Conservation (phyloP, 148 eudicot species). For the Rhododendron griersonianum region DNA sequence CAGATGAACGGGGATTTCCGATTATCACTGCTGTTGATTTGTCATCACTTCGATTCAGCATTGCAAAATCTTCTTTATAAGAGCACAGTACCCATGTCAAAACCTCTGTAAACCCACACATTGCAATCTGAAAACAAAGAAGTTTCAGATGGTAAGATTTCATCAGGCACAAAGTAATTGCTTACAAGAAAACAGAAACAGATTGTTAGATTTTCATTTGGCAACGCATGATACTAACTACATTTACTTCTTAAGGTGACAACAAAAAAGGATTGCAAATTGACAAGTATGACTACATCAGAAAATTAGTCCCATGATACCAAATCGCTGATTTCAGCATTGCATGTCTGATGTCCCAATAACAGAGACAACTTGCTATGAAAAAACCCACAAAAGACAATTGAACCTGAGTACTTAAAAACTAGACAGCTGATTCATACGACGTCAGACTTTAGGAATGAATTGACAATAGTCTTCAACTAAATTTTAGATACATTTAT, state of each 20-base stretch:
- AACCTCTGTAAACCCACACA: slow-evolving; percentile 89
- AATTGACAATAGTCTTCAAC: background rate
- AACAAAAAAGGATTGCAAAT: background rate
- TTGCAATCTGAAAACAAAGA: slow-evolving; percentile 54
- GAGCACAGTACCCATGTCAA: slow-evolving; percentile 86
- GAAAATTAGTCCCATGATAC: background rate
- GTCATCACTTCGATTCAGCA: slow-evolving; percentile 80
- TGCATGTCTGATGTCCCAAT: background rate
- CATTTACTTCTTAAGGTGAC: background rate
- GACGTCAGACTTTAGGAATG: background rate
- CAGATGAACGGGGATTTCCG: slow-evolving; percentile 91
- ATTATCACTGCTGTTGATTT: slow-evolving; percentile 66
- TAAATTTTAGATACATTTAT: background rate
- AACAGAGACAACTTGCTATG: background rate
- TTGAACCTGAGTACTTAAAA: background rate
- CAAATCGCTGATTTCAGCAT: background rate
- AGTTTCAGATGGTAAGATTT: background rate
- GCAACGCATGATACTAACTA: background rate
- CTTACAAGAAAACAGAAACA: background rate
- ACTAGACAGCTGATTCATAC: background rate
- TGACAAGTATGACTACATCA: background rate
- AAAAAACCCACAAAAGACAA: background rate
- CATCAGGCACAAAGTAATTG: background rate
- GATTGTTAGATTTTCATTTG: background rate
- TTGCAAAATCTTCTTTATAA: slow-evolving; percentile 64